Evolutionary conservation across 768 basidiomycete genomes (phyloP).

Genomic region (Boletus rubescentipes): DNA sequence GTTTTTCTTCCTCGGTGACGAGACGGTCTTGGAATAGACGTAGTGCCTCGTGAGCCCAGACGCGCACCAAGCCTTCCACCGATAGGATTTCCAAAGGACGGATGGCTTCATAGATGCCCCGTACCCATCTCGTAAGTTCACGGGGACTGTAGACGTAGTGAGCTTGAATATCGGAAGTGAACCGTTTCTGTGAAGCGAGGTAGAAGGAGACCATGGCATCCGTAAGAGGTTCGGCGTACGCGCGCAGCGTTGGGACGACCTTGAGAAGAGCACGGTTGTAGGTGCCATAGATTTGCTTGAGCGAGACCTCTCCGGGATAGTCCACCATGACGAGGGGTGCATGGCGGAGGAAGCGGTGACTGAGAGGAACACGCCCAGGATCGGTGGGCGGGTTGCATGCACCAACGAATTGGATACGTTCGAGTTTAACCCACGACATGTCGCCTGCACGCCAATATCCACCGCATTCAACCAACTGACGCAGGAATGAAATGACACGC

Average conservation of each 20-base stretch:
- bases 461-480: constrained; percentile 91
- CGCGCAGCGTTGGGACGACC: constrained; percentile 89
- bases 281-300: constrained; percentile 98
- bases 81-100: constrained; percentile 90
- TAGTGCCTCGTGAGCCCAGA: constrained; percentile 98
- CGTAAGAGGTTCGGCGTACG: constrained; percentile 92
- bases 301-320: constrained; percentile 94
- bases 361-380: constrained; percentile 97
- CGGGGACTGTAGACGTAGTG: constrained; percentile 99
- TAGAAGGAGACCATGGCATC: constrained; percentile 98
- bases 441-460: constrained; percentile 95
- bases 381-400: constrained; percentile 99
- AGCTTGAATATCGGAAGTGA: constrained; percentile 96
- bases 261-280: constrained; percentile 96
- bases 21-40: constrained; percentile 98
- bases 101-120: constrained; percentile 97
- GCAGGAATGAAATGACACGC: constrained; percentile 96
- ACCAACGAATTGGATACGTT: constrained; percentile 99
- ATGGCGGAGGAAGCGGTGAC: constrained; percentile 95
- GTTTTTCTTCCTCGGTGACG: constrained; percentile 87
- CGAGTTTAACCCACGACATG: constrained; percentile 96
- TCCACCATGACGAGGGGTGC: constrained; percentile 99
- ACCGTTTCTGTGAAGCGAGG: constrained; percentile 87
- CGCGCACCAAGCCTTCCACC: constrained; percentile 91
- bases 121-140: constrained; percentile 96